A percentile compares a stretch with the other conserved stretches of the same genome.
Conservation (phyloP, 202 grass and related monocot genomes). For the Schoenoplectus tabernaemontani region DNA sequence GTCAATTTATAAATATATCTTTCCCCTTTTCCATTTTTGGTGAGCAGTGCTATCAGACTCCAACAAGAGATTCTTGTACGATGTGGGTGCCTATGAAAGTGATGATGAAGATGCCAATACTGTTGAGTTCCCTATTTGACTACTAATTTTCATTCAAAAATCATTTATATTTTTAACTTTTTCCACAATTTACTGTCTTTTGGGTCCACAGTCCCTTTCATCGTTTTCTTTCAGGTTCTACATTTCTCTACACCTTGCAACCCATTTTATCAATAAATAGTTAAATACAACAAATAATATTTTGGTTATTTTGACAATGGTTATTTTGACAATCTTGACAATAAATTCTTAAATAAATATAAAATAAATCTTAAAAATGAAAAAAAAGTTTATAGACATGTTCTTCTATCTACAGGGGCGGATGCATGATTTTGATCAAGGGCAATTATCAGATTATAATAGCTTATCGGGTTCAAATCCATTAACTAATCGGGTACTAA, state of each 20-base stretch:
- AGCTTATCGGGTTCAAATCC: too few relatives aligned
- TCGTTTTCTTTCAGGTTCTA: neutral
- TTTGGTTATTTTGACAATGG: neutral
- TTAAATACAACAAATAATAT: neutral
- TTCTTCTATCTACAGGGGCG: too few relatives aligned
- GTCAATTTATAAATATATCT: neutral
- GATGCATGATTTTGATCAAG: too few relatives aligned
- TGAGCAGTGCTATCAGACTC: conserved; percentile 71
- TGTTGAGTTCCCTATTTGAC: neutral
- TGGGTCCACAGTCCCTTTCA: neutral
- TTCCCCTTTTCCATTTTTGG: conserved; percentile 1
- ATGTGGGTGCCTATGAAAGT: conserved; percentile 11
- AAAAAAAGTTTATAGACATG: too few relatives aligned
- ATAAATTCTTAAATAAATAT: too few relatives aligned
- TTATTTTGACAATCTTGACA: too few relatives aligned
- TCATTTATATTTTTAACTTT: conserved; percentile 21
- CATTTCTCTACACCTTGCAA: neutral
- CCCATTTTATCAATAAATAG: neutral
- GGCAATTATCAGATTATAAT: too few relatives aligned
- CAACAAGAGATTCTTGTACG: conserved; percentile 64
- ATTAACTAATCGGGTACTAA: too few relatives aligned
- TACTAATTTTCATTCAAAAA: neutral
- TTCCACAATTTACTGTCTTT: neutral
- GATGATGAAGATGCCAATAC: conserved; percentile 1
- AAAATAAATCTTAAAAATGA: too few relatives aligned